phyloP scores from a whole-genome alignment of 768 basidiomycete genomes.

The Auriscalpium microsporum region DNA sequence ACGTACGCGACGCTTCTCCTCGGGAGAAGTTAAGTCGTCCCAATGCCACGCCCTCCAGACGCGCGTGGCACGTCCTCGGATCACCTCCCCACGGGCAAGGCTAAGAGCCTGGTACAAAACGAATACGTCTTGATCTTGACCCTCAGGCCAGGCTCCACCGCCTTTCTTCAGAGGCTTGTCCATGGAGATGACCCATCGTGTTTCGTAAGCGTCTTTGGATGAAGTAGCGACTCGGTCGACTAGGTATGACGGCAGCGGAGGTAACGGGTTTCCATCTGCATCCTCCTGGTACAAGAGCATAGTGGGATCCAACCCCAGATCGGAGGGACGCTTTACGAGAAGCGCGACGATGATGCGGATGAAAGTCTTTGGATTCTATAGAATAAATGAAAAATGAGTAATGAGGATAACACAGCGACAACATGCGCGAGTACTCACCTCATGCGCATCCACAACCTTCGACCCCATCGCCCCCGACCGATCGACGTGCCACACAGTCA shows the following conservation, averaged over 20 bases:
- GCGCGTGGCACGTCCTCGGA: not conserved
- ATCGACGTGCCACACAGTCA: slow-evolving; percentile 1
- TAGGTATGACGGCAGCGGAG: not conserved
- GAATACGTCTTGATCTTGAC: not conserved
- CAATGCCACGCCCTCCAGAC: not conserved
- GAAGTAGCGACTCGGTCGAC: too few relatives aligned
- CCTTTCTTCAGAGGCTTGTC: not conserved
- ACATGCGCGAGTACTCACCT: not conserved
- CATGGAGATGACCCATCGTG: not conserved
- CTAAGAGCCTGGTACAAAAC: not conserved
- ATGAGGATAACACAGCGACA: not conserved
- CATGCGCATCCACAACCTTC: not conserved
- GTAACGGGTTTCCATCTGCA: too few relatives aligned
- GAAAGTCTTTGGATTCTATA: not conserved
- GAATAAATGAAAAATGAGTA: not conserved
- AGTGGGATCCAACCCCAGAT: not conserved
- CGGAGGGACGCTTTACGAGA: not conserved
- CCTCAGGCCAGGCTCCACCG: not conserved
- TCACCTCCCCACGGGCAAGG: not conserved
- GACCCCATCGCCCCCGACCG: not conserved
- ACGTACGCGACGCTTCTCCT: not conserved
- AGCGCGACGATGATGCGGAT: not conserved
- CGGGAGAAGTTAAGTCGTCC: not conserved
- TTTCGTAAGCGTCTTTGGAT: not conserved
- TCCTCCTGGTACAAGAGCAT: not conserved